These are phyloP conservation scores for Fusarium sp. DNA, from an alignment of 2,329 filamentous ascomycete genomes.

Conservation along the genomic window DNA sequence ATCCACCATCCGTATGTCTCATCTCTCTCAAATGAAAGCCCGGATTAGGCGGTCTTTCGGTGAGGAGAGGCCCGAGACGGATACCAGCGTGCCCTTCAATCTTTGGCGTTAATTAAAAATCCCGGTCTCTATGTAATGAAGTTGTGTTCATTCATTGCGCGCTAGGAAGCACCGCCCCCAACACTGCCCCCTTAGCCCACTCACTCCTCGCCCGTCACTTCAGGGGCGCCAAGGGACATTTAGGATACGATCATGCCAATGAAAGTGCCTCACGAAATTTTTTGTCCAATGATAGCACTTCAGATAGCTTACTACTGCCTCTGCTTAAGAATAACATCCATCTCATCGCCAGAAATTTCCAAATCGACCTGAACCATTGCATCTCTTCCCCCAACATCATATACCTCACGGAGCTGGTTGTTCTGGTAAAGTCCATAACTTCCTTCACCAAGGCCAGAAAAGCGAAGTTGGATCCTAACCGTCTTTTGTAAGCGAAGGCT, in stretches of 20 bases:
- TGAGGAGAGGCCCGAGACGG: not conserved
- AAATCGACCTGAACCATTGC: no score
- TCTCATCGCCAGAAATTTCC: no score
- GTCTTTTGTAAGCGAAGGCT: no score
- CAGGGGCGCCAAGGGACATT: not conserved
- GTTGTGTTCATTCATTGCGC: not conserved
- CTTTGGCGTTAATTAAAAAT: not conserved
- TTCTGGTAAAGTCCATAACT: no score
- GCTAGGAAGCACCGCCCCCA: not conserved
- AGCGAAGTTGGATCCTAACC: no score
- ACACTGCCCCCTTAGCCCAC: not conserved
- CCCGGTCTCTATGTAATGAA: not conserved
- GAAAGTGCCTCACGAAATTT: not conserved
- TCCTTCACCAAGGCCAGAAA: no score
- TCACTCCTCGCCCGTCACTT: not conserved
- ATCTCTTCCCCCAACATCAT: no score
- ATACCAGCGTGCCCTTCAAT: not conserved
- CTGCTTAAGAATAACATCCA: no score
- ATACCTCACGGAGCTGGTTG: no score
- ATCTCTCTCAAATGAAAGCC: not conserved
- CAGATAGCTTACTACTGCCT: not conserved
- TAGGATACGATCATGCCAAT: not conserved
- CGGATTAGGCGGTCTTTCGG: not conserved
- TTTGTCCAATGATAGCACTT: not conserved
- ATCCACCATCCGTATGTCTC: not conserved